These are phyloP conservation scores for Parsonsia alboflavescens DNA, from an alignment of 257 asterid genomes.

Conservation along the genomic window DNA sequence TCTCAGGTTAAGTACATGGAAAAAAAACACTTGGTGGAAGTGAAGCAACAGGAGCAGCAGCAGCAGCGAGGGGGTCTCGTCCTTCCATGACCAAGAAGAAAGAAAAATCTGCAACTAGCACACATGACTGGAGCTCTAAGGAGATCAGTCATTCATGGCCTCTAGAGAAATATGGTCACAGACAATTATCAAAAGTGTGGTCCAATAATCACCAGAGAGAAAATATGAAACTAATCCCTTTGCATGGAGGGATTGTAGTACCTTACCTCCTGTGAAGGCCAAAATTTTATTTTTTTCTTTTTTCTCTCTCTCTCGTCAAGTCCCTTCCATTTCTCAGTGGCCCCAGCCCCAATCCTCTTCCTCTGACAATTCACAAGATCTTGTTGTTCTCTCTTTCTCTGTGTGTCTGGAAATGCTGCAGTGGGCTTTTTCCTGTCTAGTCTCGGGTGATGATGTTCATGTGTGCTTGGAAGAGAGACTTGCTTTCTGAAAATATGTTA, in stretches of 20 bases:
- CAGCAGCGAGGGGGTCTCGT: background rate
- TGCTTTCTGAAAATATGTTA: background rate
- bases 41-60: conserved; percentile 1
- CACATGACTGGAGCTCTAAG: too few species aligned
- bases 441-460: background rate
- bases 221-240: background rate
- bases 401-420: background rate
- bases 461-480: background rate
- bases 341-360: conserved; percentile 20
- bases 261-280: conserved; percentile 29
- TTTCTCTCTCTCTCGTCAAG: conserved; percentile 48
- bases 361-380: conserved; percentile 88
- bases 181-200: conserved; percentile 9
- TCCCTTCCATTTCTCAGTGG: conserved; percentile 48
- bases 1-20: background rate
- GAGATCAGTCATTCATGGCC: background rate
- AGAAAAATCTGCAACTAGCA: conserved; percentile 6
- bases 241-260: background rate
- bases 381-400: conserved; percentile 16
- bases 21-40: background rate
- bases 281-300: conserved; percentile 12
- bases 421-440: background rate
- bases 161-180: background rate
- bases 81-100: background rate
- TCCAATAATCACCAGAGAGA: conserved; percentile 13